A percentile compares a stretch with the other conserved stretches of the same genome.
These are phyloP conservation scores for Carex pumila DNA, from an alignment of 176 grass and related monocot species.

Conservation along the genomic window DNA sequence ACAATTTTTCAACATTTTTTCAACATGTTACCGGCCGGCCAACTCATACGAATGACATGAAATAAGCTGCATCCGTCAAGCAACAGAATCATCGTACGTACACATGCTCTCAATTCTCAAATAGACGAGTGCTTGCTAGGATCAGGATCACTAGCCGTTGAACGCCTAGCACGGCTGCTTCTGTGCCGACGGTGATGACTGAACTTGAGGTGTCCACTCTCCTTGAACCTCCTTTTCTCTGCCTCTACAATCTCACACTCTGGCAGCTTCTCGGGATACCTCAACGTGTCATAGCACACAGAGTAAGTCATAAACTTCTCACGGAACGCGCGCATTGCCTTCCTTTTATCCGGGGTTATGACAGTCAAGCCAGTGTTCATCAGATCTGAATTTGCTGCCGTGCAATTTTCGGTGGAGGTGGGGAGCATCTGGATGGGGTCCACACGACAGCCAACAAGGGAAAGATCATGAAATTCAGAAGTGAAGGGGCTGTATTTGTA, in stretches of 20 bases:
- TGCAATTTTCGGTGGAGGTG: slow-evolving; percentile 6
- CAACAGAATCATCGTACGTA: neutral
- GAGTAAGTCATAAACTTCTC: slow-evolving; percentile 83
- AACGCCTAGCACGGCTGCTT: neutral
- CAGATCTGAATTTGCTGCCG: slow-evolving; percentile 2
- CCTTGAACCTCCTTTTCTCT: slow-evolving; percentile 50
- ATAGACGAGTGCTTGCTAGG: neutral
- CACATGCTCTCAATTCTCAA: neutral
- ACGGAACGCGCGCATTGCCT: slow-evolving; percentile 56
- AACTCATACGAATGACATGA: neutral
- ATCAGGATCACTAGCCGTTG: neutral
- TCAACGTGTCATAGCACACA: slow-evolving; percentile 57
- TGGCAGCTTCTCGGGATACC: slow-evolving; percentile 45
- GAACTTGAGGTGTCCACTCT: slow-evolving; percentile 42
- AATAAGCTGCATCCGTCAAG: neutral
- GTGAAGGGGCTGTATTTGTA: slow-evolving; percentile 44
- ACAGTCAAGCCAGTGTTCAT: slow-evolving; percentile 32
- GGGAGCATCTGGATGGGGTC: slow-evolving; percentile 36
- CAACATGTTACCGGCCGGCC: neutral
- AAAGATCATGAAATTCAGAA: slow-evolving; percentile 30
- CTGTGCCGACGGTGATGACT: slow-evolving; percentile 8
- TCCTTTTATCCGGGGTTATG: slow-evolving; percentile 57
- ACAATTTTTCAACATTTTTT: neutral
- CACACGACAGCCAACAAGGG: slow-evolving; percentile 36
- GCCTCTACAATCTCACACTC: slow-evolving; percentile 70